A percentile compares a stretch with the other conserved stretches of the same genome.
These are phyloP conservation scores for Colletotrichum melonis DNA, from an alignment of 2,329 filamentous ascomycete genomes.

Conservation along the genomic window DNA sequence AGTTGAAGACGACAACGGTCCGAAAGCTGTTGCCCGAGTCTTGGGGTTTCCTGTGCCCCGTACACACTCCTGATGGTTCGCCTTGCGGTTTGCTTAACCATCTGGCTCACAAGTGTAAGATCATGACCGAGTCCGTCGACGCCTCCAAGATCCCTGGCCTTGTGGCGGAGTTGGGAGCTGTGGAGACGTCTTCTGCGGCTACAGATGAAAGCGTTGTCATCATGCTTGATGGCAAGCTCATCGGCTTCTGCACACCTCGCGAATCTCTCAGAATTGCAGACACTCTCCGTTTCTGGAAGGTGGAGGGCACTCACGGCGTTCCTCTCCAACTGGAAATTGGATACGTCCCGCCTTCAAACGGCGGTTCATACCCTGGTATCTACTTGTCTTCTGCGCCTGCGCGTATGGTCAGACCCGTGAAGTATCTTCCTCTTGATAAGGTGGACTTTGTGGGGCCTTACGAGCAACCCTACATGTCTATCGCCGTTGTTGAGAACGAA, in stretches of 20 bases:
- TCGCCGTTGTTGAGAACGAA: constrained; percentile 90
- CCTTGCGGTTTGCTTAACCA: constrained; percentile 97
- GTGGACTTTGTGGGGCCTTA: constrained; percentile 91
- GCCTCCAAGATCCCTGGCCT: constrained; percentile 79
- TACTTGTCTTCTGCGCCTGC: constrained; percentile 91
- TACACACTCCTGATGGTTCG: constrained; percentile 95
- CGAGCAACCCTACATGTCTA: constrained; percentile 98
- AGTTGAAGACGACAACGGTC: constrained; percentile 96
- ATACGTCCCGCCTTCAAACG: constrained; percentile 86
- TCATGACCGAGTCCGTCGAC: constrained; percentile 81
- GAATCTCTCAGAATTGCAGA: constrained; percentile 86
- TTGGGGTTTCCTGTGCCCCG: constrained; percentile 97
- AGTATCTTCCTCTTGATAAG: constrained; percentile 88
- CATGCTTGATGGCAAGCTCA: constrained; percentile 88
- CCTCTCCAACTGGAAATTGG: constrained; percentile 91
- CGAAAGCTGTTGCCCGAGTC: constrained; percentile 95
- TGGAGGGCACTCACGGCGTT: constrained; percentile 83
- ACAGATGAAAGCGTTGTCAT: constrained; percentile 88
- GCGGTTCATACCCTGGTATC: constrained; percentile 95
- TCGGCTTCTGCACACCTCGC: constrained; percentile 90
- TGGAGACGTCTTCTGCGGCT: constrained; percentile 79
- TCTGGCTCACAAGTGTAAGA: constrained; percentile 92
- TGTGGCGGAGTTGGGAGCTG: constrained; percentile 83
- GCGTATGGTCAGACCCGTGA: constrained; percentile 90
- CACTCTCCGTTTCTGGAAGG: constrained; percentile 94